phyloP scores from a whole-genome alignment of 176 grass and related monocot species.

The Rhipidocladum racemiflorum region DNA sequence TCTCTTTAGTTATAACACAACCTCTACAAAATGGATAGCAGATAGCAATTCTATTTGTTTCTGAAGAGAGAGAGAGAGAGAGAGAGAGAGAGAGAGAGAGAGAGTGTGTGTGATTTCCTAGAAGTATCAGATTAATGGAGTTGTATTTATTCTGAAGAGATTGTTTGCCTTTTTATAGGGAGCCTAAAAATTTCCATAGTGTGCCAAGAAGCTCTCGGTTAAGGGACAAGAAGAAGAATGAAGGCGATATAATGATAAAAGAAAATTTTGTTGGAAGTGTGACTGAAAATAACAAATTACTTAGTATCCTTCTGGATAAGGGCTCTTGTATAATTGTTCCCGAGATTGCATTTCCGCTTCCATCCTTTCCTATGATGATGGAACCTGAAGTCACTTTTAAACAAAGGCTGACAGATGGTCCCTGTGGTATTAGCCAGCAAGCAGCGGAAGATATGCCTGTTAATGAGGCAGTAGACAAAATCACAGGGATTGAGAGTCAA shows the following conservation, averaged over 20 bases:
- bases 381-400: constrained; percentile 50
- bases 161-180: constrained; percentile 48
- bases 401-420: constrained; percentile 49
- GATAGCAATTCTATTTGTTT: constrained; percentile 7
- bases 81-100: too few species aligned
- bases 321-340: constrained; percentile 78
- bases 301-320: constrained; percentile 78
- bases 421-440: constrained; percentile 46
- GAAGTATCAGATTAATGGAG: neutral
- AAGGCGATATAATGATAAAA: constrained; percentile 88
- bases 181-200: constrained; percentile 39
- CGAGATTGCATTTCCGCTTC: constrained; percentile 44
- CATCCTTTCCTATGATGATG: constrained; percentile 36
- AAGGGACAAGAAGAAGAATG: constrained; percentile 81
- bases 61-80: neutral
- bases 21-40: constrained; percentile 4
- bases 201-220: constrained; percentile 83
- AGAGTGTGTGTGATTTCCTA: constrained; percentile 10
- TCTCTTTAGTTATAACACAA: neutral
- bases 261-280: constrained; percentile 79
- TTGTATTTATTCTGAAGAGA: constrained; percentile 29
- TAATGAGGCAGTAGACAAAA: constrained; percentile 37
- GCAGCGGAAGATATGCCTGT: constrained; percentile 38
- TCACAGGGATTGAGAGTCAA: constrained; percentile 25
- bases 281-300: constrained; percentile 80